Conservation (phyloP, 108 stramenopile species). For the Skeletonema potamos region DNA sequence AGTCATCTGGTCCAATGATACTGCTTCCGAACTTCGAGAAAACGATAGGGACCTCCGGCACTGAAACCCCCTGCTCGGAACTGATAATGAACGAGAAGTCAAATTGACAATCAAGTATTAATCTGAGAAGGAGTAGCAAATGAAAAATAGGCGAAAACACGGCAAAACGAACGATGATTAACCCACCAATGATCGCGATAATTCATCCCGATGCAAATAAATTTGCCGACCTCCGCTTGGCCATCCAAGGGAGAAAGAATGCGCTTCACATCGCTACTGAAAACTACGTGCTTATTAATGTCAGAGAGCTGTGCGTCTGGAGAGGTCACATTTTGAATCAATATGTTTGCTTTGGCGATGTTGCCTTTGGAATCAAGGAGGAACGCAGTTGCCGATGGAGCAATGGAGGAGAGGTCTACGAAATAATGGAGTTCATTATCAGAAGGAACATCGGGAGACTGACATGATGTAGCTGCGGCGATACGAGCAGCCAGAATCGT, state of each 20-base stretch:
- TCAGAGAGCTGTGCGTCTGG: background rate
- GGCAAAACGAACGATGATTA: too few relatives aligned
- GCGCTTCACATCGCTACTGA: slow-evolving; percentile 12
- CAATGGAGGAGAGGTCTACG: slow-evolving; percentile 47
- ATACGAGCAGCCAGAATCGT: slow-evolving; percentile 29
- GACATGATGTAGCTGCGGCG: slow-evolving; percentile 14
- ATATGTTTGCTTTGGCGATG: slow-evolving; percentile 21
- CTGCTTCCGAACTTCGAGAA: slow-evolving; percentile 59
- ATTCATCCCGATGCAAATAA: slow-evolving; percentile 69
- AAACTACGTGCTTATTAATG: slow-evolving; percentile 13
- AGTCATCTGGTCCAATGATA: slow-evolving; percentile 46
- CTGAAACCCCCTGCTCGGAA: slow-evolving; percentile 47
- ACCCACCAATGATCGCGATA: slow-evolving; percentile 65
- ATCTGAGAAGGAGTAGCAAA: too few relatives aligned
- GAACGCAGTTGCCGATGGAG: slow-evolving; percentile 40
- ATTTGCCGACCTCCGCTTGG: slow-evolving; percentile 47
- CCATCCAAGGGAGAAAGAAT: slow-evolving; percentile 56
- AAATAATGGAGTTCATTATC: slow-evolving; percentile 22
- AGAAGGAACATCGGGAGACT: slow-evolving; percentile 5
- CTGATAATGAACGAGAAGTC: too few relatives aligned
- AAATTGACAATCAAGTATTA: too few relatives aligned
- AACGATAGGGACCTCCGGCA: slow-evolving; percentile 57
- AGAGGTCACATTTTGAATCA: slow-evolving; percentile 33
- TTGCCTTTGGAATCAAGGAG: slow-evolving; percentile 14
- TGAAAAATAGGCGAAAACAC: too few relatives aligned